Conservation (phyloP, 805 yeast species). For the Lipomyces lipofer region DNA sequence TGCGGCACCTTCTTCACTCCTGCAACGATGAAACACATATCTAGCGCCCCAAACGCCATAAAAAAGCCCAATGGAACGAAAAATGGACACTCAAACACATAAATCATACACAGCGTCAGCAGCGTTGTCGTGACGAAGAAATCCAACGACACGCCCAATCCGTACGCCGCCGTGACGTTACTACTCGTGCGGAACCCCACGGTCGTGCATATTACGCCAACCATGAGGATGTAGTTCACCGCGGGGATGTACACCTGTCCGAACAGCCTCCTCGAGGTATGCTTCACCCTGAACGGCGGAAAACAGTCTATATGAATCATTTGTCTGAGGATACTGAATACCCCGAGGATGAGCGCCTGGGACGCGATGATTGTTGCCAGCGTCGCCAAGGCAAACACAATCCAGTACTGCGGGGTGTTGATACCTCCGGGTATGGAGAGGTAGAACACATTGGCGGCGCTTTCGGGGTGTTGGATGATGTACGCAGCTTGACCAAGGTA, state of each 20-base stretch:
- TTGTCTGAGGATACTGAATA: conserved; percentile 54
- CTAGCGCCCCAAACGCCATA: conserved; percentile 49
- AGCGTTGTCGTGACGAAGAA: conserved; percentile 54
- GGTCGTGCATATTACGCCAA: conserved; percentile 52
- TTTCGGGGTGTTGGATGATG: conserved; percentile 45
- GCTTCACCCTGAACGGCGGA: conserved; percentile 50
- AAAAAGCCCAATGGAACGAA: conserved; percentile 42
- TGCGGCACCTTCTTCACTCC: conserved; percentile 54
- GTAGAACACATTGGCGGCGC: conserved; percentile 49
- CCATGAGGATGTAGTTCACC: conserved; percentile 52
- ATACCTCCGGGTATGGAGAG: conserved; percentile 53
- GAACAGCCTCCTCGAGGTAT: conserved; percentile 47
- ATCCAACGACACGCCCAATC: conserved; percentile 58
- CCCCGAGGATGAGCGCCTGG: conserved; percentile 59
- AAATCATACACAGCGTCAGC: conserved; percentile 48
- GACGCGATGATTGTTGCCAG: conserved; percentile 60
- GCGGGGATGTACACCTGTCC: conserved; percentile 57
- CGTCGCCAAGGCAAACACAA: conserved; percentile 51
- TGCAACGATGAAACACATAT: conserved; percentile 48
- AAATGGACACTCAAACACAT: conserved; percentile 47
- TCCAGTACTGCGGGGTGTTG: conserved; percentile 51
- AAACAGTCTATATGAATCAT: conserved; percentile 56
- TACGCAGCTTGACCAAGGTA: conserved; percentile 63
- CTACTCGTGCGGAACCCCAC: conserved; percentile 54
- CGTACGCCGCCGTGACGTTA: conserved; percentile 60